Percentiles rank a stretch among this genome's conserved stretches.
These are phyloP conservation scores for Thelonectria discophora DNA, from an alignment of 2,329 filamentous ascomycete genomes.

Conservation along the genomic window DNA sequence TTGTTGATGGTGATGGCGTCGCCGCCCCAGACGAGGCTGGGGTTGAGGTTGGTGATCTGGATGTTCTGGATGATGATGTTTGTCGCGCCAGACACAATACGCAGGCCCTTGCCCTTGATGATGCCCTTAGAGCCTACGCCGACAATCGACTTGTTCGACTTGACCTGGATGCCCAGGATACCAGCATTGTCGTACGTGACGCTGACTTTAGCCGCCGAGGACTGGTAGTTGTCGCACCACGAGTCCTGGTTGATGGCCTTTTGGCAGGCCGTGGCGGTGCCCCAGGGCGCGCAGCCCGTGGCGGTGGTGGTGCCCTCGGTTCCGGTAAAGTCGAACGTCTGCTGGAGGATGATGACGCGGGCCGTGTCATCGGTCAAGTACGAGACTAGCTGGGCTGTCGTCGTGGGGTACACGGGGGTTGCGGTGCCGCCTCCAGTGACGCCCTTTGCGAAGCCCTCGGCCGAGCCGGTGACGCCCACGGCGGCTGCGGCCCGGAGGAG, in stretches of 20 bases:
- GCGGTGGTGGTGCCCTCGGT: constrained; percentile 62
- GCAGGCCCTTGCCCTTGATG: constrained; percentile 66
- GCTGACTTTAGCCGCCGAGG: constrained; percentile 55
- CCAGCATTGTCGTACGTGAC: constrained; percentile 63
- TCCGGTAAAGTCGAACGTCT: constrained; percentile 64
- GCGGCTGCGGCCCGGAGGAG: constrained; percentile 50
- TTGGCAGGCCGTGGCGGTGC: constrained; percentile 63
- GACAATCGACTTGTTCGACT: constrained; percentile 66
- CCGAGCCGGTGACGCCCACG: constrained; percentile 51
- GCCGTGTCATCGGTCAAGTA: constrained; percentile 64
- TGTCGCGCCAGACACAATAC: constrained; percentile 54
- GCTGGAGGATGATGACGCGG: constrained; percentile 66
- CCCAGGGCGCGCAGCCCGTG: constrained; percentile 67
- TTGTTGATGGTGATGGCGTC: constrained; percentile 64
- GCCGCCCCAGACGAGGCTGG: constrained; percentile 67
- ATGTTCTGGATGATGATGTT: constrained; percentile 71
- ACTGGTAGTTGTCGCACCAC: constrained; percentile 69
- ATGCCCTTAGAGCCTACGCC: constrained; percentile 62
- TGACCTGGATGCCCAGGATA: constrained; percentile 59
- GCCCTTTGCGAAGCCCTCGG: constrained; percentile 57
- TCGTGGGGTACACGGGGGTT: constrained; percentile 61
- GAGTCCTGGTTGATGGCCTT: constrained; percentile 66
- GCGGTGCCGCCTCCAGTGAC: constrained; percentile 69
- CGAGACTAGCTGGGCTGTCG: constrained; percentile 63
- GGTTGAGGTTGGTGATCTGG: constrained; percentile 64